Evolutionary conservation across 2,329 filamentous ascomycete species (phyloP).

Genomic region (Scopulariopsis brevicaulis): DNA sequence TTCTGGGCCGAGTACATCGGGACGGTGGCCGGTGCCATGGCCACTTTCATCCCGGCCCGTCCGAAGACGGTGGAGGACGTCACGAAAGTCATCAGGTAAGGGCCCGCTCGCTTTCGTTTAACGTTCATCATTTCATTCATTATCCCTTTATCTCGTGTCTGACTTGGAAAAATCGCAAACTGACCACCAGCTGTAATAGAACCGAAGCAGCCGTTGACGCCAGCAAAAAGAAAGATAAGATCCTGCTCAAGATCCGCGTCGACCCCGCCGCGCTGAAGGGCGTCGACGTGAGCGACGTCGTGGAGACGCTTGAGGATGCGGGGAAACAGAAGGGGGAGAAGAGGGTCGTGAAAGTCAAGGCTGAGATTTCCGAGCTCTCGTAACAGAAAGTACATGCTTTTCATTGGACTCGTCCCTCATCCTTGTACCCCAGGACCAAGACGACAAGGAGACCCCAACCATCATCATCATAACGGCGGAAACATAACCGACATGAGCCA

Average conservation of each 20-base stretch:
- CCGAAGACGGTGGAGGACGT: slow-evolving; percentile 25
- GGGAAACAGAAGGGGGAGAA: slow-evolving; percentile 20
- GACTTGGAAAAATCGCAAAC: neutral
- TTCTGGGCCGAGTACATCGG: slow-evolving; percentile 46
- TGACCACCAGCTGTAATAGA: neutral
- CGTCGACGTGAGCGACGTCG: slow-evolving; percentile 20
- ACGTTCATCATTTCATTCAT: neutral
- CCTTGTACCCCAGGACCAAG: neutral
- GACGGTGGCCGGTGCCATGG: slow-evolving; percentile 29
- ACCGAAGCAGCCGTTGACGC: slow-evolving; percentile 9
- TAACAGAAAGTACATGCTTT: neutral
- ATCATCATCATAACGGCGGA: neutral
- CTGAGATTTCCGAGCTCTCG: slow-evolving; percentile 8
- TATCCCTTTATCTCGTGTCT: neutral
- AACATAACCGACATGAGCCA: neutral
- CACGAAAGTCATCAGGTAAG: slow-evolving; percentile 26
- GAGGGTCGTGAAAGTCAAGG: slow-evolving; percentile 19
- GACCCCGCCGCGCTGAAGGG: slow-evolving; percentile 15
- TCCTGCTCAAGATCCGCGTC: slow-evolving; percentile 23
- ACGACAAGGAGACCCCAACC: neutral
- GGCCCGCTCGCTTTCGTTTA: slow-evolving; percentile 1
- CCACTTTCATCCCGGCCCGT: slow-evolving; percentile 26
- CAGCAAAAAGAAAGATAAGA: slow-evolving; percentile 20
- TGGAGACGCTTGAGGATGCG: slow-evolving; percentile 19
- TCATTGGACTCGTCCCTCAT: neutral